Percentiles rank a stretch among this genome's conserved stretches.
Evolutionary conservation across 805 yeast species (phyloP).

Genomic region (Cyberlindnera sargentensis): DNA sequence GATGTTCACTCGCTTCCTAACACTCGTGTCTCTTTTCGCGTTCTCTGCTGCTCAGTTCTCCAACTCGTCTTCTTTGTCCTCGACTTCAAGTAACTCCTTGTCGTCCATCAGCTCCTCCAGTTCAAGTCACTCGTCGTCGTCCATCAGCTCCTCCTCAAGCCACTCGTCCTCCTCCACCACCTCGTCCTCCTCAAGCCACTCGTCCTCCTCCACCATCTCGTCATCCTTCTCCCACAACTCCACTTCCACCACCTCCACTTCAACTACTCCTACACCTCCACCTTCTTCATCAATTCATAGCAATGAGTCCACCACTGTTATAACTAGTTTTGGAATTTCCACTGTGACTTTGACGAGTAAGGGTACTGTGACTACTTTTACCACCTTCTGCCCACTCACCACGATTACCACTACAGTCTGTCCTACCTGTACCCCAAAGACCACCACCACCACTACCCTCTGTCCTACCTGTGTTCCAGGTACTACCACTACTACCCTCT

Average conservation of each 20-base stretch:
- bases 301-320: too few relatives aligned
- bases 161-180: background rate
- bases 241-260: too few relatives aligned
- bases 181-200: background rate
- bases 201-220: too few relatives aligned
- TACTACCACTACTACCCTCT: too few relatives aligned
- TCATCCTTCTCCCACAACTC: too few relatives aligned
- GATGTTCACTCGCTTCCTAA: background rate
- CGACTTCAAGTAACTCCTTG: background rate
- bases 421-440: too few relatives aligned
- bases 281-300: too few relatives aligned
- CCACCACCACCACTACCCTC: too few relatives aligned
- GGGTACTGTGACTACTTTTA: slow-evolving; percentile 17
- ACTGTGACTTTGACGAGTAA: slow-evolving; percentile 6
- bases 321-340: too few relatives aligned
- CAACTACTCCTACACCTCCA: too few relatives aligned
- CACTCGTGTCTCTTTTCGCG: background rate
- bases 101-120: background rate
- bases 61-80: background rate
- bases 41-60: background rate
- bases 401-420: slow-evolving; percentile 3
- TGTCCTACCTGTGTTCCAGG: too few relatives aligned
- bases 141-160: background rate
- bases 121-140: background rate
- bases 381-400: slow-evolving; percentile 21